These are phyloP conservation scores for Rhodosporidiobolus sp. DNA, from an alignment of 768 basidiomycete genomes.

Conservation along the genomic window DNA sequence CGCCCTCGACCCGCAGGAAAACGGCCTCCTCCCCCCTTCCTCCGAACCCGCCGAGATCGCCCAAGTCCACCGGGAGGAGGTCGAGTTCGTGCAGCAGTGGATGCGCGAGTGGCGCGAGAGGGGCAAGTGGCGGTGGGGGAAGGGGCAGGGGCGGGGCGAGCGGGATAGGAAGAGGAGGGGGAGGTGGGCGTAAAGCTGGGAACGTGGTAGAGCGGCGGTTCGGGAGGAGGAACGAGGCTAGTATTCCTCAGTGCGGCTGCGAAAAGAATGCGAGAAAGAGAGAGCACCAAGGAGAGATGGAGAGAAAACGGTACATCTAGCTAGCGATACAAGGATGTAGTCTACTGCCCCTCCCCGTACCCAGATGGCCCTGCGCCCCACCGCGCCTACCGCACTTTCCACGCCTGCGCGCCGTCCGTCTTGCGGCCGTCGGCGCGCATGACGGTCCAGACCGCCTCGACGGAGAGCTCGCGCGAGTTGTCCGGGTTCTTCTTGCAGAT, in stretches of 20 bases:
- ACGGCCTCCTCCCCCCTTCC: conserved; percentile 61
- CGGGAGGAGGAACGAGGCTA: neutral
- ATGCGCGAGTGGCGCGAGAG: conserved; percentile 51
- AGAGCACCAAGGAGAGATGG: too few species aligned
- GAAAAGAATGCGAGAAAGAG: too few species aligned
- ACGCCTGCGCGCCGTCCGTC: conserved; percentile 28
- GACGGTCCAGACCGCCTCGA: conserved; percentile 62
- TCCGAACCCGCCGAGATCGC: conserved; percentile 74
- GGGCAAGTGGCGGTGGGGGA: conserved; percentile 41
- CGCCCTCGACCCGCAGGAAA: conserved; percentile 51
- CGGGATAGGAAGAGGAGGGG: neutral
- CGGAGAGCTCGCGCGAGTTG: conserved; percentile 83
- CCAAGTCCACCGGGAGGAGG: conserved; percentile 74
- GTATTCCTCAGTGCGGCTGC: too few species aligned
- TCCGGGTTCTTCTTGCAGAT: conserved; percentile 70
- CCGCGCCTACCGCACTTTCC: conserved; percentile 30
- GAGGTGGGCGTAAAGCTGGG: neutral
- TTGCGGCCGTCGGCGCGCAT: neutral
- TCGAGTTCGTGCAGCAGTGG: conserved; percentile 77
- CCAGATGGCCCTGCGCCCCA: neutral
- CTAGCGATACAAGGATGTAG: too few species aligned
- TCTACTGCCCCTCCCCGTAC: too few species aligned
- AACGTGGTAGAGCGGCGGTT: neutral
- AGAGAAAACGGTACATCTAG: too few species aligned
- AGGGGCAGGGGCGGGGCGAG: neutral